Base-by-base conservation (phyloP, 495 filamentous ascomycete genomes). In the Lineolata rhizophorae region DNA sequence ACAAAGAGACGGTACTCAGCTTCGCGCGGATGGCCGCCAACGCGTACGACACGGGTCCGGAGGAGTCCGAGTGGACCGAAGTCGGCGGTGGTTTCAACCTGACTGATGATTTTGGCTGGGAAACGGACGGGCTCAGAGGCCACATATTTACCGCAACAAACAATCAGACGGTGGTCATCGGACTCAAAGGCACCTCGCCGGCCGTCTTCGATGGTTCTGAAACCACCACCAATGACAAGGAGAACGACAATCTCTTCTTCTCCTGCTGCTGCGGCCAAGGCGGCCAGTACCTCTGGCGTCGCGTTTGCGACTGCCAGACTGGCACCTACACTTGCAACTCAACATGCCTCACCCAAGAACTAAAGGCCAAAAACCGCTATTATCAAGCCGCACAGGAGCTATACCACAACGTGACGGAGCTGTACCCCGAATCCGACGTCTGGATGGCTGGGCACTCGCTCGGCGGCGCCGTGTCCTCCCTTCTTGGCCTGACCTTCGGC, bases 231-330 rank as follows among this genome's bases (percentile, higher is more conserved):
- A 94, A 93, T 45, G 87, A 97, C 54, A 97, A 97, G 52, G 57
- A 78, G 30, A 97, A 97, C 48, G 87, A 97, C 49, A 97, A 97
- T 46, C 65, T 97, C 5, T 90, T 85, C 49, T 93, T 93, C 57
- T 83, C 84, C 47, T 97, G 87, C 55, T 97, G 87, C 48, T 97
- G 87, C 55, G 87, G 70, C 8, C 79, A 94, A 55, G 80, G 90
- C 36, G 79, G 81, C 0, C 76, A 79, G 27, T 53, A 69, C 54
- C 65, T 81, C 15, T 93, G 81, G 75, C 69, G 71, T 32, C 73
- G 87, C 45, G 81, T 90, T 27, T 97, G 87, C 48, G 75, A 92
- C 46, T 97, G 87, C 49, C 76, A 77, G 42, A 76, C 67, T 10
- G 62, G 65, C 3, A 76, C 80, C 1, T 95, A 79, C 41, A 75